Conservation (phyloP, 75 land plant genomes). For the Larix kaempferi region DNA sequence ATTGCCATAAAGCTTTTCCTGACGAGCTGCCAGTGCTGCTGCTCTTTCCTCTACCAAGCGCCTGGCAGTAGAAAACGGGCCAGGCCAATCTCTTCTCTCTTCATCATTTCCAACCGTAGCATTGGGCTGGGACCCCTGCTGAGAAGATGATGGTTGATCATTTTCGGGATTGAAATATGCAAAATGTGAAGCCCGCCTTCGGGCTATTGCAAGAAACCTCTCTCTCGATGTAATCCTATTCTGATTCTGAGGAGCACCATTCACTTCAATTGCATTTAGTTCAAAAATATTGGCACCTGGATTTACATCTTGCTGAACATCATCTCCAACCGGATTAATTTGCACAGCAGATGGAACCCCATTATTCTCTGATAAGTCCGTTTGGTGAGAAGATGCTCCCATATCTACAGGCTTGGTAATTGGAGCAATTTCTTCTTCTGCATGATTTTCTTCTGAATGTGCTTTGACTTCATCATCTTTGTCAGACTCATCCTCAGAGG, state of each 20-base stretch:
- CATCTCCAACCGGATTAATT: neutral
- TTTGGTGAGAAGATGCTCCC: no score
- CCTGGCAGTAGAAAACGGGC: constrained; percentile 70
- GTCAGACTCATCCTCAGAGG: neutral
- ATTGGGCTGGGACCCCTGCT: neutral
- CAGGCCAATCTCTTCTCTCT: constrained; percentile 66
- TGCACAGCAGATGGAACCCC: no score
- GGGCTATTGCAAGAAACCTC: constrained; percentile 7
- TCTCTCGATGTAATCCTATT: neutral
- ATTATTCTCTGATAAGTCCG: no score
- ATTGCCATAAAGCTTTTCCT: neutral
- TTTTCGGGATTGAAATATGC: neutral
- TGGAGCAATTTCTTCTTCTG: neutral
- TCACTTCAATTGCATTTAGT: neutral
- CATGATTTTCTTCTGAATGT: neutral
- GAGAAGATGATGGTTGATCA: neutral
- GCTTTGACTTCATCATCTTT: neutral
- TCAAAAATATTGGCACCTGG: neutral
- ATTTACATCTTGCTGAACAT: neutral
- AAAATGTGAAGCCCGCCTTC: neutral
- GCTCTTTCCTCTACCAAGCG: constrained; percentile 12
- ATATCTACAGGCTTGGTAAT: neutral
- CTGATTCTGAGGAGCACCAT: neutral
- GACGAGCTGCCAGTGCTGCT: neutral
- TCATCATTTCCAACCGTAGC: neutral